Base-by-base conservation (phyloP, 2,329 filamentous ascomycete genomes). In the Aspergillus pseudoglaucus region DNA sequence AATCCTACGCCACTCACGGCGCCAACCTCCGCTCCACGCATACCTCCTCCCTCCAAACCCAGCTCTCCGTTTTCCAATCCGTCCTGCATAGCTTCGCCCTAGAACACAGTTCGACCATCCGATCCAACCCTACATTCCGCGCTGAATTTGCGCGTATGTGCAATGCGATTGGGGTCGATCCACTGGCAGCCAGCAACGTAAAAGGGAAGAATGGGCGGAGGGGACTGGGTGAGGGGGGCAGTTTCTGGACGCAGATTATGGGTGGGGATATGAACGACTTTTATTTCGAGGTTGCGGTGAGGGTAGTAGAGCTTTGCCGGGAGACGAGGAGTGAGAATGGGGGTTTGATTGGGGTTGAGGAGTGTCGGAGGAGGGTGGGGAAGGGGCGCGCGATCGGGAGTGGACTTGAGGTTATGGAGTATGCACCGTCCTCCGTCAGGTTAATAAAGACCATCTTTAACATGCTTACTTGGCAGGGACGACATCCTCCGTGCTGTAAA, bases 131-230 rank as follows among this genome's bases (percentile, higher is more conserved):
- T 5, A 85, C 83, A 7, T 98, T 98, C 70, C 88, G 93, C 52
- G 90, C 91, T 30, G 91, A 98, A 70, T 98, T 98, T 65, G 91
- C 93, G 3, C 89, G 91, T 67, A 98, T 98, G 93, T 98, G 93
- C 73, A 83, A 90, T 61, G 90, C 90, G 53, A 96, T 98, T 57
- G 93, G 93, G 43, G 90, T 98, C 10, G 93, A 98, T 67, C 94
- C 93, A 2, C 77, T 98, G 15, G 89, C 90, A n/a, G 83, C 79
- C 48, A 78, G 74, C 58, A 82, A 77, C 60, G 70, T 73, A 51
- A 67, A 74, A 57, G 74, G 75, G 45, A 74, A 74, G 52, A 68
- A 69, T 38, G 73, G 70, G 42, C 71, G 67, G 3, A 75, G 54
- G 66, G 72, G 72, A 15, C 47, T 61, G 8, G 37, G 37, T 20